Evolutionary conservation across 2,329 filamentous ascomycete genomes (phyloP).

Genomic region (Aspergillaceae sp.): DNA sequence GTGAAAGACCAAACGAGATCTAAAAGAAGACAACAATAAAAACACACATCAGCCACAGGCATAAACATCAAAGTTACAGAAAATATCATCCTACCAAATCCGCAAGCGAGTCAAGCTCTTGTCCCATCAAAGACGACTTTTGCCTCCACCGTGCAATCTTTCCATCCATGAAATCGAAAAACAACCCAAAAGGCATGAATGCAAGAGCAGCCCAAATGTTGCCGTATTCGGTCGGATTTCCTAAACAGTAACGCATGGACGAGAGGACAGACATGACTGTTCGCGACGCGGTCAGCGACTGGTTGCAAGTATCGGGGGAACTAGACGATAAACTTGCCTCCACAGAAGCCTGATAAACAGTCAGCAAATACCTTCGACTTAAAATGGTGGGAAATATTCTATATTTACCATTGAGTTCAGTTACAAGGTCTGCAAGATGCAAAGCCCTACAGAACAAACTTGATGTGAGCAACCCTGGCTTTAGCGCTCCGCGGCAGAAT

Average conservation of each 20-base stretch:
- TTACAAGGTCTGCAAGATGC: conserved; percentile 44
- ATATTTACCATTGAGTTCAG: conserved; percentile 40
- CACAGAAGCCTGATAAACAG: conserved; percentile 36
- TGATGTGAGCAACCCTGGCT: conserved; percentile 7
- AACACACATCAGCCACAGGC: conserved; percentile 3
- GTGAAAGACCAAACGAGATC: conserved; percentile 93
- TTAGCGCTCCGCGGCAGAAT: conserved; percentile 1
- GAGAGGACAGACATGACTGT: conserved; percentile 88
- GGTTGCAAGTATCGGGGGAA: conserved; percentile 2
- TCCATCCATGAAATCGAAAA: conserved; percentile 98
- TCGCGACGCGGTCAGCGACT: conserved; percentile 11
- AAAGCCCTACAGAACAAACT: conserved; percentile 29
- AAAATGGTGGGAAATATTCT: neutral
- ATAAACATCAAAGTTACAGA: neutral
- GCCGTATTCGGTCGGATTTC: conserved; percentile 53
- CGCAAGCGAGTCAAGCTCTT: conserved; percentile 91
- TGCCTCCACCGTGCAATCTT: conserved; percentile 92
- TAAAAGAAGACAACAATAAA: conserved; percentile 28
- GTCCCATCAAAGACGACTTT: conserved; percentile 96
- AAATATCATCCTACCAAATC: conserved; percentile 59
- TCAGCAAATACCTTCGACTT: conserved; percentile 11
- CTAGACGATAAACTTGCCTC: conserved; percentile 29
- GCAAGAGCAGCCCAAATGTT: conserved; percentile 75
- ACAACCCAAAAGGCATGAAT: conserved; percentile 85
- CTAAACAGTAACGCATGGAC: conserved; percentile 84